Conservation (phyloP, 257 asterid genomes). For the Ophiorrhiza pumila region DNA sequence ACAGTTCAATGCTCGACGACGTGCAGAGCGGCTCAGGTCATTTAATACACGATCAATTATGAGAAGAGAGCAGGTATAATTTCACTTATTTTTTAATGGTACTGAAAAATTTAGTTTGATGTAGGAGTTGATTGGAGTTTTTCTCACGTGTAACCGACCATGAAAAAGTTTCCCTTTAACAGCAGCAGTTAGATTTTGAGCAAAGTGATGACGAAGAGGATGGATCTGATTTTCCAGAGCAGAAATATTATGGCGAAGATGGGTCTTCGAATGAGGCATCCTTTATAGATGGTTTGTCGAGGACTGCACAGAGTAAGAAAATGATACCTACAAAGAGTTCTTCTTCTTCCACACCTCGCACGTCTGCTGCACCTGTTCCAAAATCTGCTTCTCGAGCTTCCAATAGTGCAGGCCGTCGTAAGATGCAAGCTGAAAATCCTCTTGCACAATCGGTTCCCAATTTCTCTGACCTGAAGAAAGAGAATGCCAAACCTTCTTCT, state of each 20-base stretch:
- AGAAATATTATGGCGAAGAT: constrained; percentile 35
- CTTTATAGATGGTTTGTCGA: constrained; percentile 39
- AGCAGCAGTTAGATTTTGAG: constrained; percentile 63
- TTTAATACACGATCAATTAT: constrained; percentile 48
- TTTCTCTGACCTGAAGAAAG: constrained; percentile 78
- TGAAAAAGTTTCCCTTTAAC: constrained; percentile 51
- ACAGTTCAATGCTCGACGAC: constrained; percentile 39
- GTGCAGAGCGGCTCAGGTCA: constrained; percentile 79
- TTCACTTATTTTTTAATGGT: constrained; percentile 19
- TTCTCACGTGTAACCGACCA: constrained; percentile 43
- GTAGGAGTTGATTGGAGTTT: constrained; percentile 28
- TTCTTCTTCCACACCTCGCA: constrained; percentile 57
- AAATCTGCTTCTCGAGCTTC: constrained; percentile 56
- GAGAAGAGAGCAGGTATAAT: constrained; percentile 70
- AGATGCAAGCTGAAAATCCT: constrained; percentile 74
- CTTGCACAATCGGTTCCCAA: constrained; percentile 89
- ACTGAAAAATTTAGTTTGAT: constrained; percentile 20
- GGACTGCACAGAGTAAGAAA: constrained; percentile 48
- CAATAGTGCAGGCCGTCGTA: constrained; percentile 52
- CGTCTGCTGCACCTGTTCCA: constrained; percentile 52
- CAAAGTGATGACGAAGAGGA: constrained; percentile 63
- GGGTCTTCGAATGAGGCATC: constrained; percentile 41
- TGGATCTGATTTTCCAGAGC: constrained; percentile 40
- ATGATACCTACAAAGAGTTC: constrained; percentile 43
- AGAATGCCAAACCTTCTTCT: constrained; percentile 65